These are phyloP conservation scores for Solanum medicagineum DNA, from an alignment of 257 asterid genomes.

Conservation along the genomic window DNA sequence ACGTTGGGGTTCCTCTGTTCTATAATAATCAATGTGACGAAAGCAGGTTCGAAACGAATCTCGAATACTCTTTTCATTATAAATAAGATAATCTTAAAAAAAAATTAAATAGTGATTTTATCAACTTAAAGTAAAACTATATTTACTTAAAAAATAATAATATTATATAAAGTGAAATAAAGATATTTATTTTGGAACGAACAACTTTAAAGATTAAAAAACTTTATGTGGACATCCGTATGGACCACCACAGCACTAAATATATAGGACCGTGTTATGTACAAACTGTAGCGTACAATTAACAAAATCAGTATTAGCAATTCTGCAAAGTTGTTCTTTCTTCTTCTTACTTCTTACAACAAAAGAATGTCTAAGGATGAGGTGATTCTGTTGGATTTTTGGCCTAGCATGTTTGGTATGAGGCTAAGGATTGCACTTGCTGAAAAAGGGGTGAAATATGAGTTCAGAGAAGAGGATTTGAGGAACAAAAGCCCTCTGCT, in stretches of 20 bases:
- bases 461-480: slow-evolving; percentile 11
- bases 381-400: slow-evolving; percentile 3
- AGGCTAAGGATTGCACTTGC: slow-evolving; percentile 14
- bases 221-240: too few relatives aligned
- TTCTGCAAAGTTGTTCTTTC: neutral
- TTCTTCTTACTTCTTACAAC: neutral
- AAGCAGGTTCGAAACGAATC: neutral
- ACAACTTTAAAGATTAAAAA: too few relatives aligned
- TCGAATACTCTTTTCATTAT: too few relatives aligned
- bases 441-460: slow-evolving; percentile 13
- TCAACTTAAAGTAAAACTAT: too few relatives aligned
- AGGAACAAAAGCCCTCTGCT: slow-evolving; percentile 7
- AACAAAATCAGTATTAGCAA: neutral
- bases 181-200: too few relatives aligned
- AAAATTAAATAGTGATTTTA: too few relatives aligned
- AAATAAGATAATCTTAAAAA: too few relatives aligned
- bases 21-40: neutral
- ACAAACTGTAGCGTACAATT: too few relatives aligned
- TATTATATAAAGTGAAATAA: too few relatives aligned
- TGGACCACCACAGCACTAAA: neutral
- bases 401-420: slow-evolving; percentile 14
- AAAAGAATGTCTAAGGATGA: slow-evolving; percentile 8
- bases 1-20: neutral
- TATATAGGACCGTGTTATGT: neutral
- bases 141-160: too few relatives aligned